A percentile compares a stretch with the other conserved stretches of the same genome.
Evolutionary conservation across 257 asterid genomes (phyloP).

Genomic region (Jasminum sambac): DNA sequence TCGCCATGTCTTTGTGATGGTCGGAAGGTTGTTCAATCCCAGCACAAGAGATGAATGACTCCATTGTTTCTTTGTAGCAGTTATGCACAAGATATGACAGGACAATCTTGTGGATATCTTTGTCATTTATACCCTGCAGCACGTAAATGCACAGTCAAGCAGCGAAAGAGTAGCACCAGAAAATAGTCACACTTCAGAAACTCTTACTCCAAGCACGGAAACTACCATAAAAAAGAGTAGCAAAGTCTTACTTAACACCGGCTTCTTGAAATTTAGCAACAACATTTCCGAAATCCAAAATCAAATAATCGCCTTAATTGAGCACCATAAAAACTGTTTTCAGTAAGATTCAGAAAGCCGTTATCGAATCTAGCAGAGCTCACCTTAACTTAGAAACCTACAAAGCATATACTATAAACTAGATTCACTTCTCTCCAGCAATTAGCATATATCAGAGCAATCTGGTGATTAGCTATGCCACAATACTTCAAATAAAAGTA

Average conservation of each 20-base stretch:
- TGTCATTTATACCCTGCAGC: conserved; percentile 60
- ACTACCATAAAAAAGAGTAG: background rate
- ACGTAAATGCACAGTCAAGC: background rate
- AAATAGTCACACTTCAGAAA: background rate
- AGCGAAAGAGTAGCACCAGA: background rate
- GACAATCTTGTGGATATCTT: conserved; percentile 73
- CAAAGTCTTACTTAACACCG: background rate
- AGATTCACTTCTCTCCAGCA: conserved; percentile 4
- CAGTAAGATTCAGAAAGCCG: background rate
- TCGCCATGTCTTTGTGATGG: conserved; percentile 73
- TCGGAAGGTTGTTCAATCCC: conserved; percentile 58
- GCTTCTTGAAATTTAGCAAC: background rate
- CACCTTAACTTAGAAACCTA: background rate
- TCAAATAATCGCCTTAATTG: background rate
- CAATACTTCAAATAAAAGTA: background rate
- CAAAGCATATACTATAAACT: background rate
- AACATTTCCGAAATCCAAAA: background rate
- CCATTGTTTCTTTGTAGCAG: conserved; percentile 81
- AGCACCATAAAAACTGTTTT: background rate
- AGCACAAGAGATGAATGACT: conserved; percentile 63
- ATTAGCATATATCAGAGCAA: background rate
- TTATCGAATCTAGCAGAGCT: background rate
- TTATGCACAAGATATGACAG: conserved; percentile 82
- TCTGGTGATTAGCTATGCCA: conserved; percentile 8
- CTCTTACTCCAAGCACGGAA: background rate